Conservation (phyloP, 2,329 filamentous ascomycete genomes). For the Lachnellula willkommii region DNA sequence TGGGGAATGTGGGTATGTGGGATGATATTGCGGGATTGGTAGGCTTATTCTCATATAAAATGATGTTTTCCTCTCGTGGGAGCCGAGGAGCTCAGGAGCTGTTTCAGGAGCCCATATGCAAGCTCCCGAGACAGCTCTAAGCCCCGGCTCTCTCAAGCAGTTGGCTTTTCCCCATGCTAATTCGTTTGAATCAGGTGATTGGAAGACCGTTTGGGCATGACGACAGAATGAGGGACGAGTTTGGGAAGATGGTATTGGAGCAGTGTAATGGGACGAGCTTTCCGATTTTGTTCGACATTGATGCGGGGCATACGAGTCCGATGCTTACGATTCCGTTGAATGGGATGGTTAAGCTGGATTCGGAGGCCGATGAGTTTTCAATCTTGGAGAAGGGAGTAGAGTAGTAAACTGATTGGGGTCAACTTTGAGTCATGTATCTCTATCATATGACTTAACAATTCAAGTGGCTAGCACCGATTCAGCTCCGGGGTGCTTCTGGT, state of each 20-base stretch:
- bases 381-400: not conserved
- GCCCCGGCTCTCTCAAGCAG: too few relatives aligned
- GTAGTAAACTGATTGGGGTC: not conserved
- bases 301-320: constrained; percentile 19
- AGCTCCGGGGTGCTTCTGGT: not conserved
- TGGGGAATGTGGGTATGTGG: constrained; percentile 13
- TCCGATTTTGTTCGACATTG: constrained; percentile 15
- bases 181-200: not conserved
- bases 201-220: constrained; percentile 11
- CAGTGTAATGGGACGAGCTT: constrained; percentile 6
- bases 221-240: constrained; percentile 5
- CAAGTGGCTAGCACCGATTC: not conserved
- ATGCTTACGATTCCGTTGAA: constrained; percentile 17
- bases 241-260: constrained; percentile 7
- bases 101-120: too few relatives aligned
- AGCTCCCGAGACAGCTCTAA: too few relatives aligned
- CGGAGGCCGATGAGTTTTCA: not conserved
- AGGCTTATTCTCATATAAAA: too few relatives aligned
- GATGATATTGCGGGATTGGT: constrained; percentile 14
- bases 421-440: not conserved
- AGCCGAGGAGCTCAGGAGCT: too few relatives aligned
- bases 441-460: not conserved
- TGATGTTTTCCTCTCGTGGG: too few relatives aligned
- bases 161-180: too few relatives aligned
- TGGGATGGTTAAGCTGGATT: constrained; percentile 11